phyloP scores from a whole-genome alignment of 805 yeast species.

The Candida golubevii region DNA sequence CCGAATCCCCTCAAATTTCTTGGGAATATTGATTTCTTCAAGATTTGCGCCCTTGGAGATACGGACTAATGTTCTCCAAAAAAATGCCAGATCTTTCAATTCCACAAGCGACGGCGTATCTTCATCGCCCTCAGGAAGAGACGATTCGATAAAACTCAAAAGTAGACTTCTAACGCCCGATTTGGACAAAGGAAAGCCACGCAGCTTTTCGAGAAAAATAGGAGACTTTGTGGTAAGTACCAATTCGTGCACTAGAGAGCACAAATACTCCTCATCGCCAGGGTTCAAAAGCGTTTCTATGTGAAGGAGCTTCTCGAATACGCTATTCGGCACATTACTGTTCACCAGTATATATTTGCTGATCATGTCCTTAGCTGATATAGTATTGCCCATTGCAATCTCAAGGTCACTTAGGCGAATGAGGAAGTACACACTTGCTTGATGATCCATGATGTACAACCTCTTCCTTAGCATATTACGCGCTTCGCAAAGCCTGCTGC shows the following conservation, averaged over 20 bases:
- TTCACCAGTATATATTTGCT: conserved; percentile 22
- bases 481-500: conserved; percentile 31
- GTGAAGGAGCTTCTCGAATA: conserved; percentile 40
- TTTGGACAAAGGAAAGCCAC: neutral
- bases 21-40: neutral
- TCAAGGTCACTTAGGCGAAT: conserved; percentile 43
- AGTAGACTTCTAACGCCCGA: neutral
- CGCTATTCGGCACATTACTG: conserved; percentile 27
- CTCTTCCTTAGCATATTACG: conserved; percentile 37
- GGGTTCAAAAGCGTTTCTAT: conserved; percentile 34
- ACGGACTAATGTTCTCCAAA: conserved; percentile 1
- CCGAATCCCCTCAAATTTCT: neutral
- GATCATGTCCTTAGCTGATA: conserved; percentile 36
- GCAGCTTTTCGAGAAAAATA: conserved; percentile 1
- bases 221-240: conserved; percentile 2
- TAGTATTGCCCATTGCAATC: conserved; percentile 30
- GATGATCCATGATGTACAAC: conserved; percentile 13
- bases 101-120: neutral
- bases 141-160: neutral
- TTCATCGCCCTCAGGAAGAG: neutral
- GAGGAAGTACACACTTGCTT: conserved; percentile 28
- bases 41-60: neutral
- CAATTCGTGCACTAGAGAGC: conserved; percentile 4
- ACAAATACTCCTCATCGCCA: conserved; percentile 19
- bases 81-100: neutral